Evolutionary conservation across 2,329 filamentous ascomycete genomes (phyloP), one percentile per base, ranked within the genome.

Genomic region (Phyllosticta capitalensis): DNA sequence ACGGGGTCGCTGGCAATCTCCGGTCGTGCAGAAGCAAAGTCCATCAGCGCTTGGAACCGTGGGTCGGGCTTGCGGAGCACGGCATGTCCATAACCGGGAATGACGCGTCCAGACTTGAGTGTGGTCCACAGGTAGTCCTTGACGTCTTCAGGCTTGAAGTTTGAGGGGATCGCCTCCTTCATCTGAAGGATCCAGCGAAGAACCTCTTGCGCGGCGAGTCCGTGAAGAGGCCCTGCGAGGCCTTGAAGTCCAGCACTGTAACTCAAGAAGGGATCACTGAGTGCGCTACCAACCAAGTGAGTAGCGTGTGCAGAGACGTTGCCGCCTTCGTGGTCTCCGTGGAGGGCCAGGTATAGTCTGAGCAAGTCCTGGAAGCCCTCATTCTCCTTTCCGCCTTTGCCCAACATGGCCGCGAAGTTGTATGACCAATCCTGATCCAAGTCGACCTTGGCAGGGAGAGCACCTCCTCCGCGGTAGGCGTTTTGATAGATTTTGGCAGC

Each of bases 401-500:
- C 92, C 58, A 97, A 83, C 85, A 97, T 91, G 65, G 91, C 89
- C 52, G 94, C 94, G 70, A 96, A 99, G 82, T 99, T 99, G 81
- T 96, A 95, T 0, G 92, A 88, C 94, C 94, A 99, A 76, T 99
- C 94, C 77, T 96, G 90, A 66, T 88, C 82, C 61, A 84, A 75
- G 68, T 99, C 92, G 55, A 95, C 79, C 73, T 88, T 79, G 67
- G 87, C 83, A 9, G 90, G 85, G 63, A 96, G 80, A 65, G 88
- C 79, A 69, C 87, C 86, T 72, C 92, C 84, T 67, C 80, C 76
- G 71, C 83, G 79, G 82, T 94, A 89, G 64, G 90, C 81, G 74
- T 94, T 94, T 70, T 96, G 90, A 81, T 99, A 96, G 71, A 99
- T 96, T 76, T 96, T 95, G 61, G 94, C 94, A 26, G 94, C 94